These are phyloP conservation scores for Epichloe sibirici DNA, from an alignment of 2,329 filamentous ascomycete genomes.

Conservation along the genomic window DNA sequence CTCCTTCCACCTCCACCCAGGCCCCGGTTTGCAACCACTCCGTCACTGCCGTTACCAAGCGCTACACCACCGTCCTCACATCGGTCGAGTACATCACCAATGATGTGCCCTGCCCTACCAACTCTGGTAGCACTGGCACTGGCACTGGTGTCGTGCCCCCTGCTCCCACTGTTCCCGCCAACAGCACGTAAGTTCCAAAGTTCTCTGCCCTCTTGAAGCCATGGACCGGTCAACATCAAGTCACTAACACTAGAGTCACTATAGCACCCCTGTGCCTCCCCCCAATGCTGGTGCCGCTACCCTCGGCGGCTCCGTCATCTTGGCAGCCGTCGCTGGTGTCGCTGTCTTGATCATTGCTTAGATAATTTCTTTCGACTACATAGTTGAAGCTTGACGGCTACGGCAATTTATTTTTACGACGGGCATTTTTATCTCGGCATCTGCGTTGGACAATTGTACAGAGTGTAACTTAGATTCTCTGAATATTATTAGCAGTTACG, in stretches of 20 bases:
- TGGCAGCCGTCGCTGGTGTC: conserved; percentile 43
- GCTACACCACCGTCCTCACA: conserved; percentile 42
- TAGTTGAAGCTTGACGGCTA: conserved; percentile 28
- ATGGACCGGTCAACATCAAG: no score
- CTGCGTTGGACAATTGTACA: no score
- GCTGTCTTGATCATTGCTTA: conserved; percentile 44
- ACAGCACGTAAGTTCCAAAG: conserved; percentile 13
- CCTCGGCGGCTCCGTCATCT: conserved; percentile 39
- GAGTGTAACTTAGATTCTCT: no score
- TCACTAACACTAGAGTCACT: background rate
- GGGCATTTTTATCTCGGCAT: conserved; percentile 15
- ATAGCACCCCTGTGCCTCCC: conserved; percentile 17
- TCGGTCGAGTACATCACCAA: conserved; percentile 41
- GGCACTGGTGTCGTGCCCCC: conserved; percentile 20
- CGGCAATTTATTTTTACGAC: conserved; percentile 22
- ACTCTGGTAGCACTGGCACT: conserved; percentile 13
- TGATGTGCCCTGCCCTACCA: conserved; percentile 30
- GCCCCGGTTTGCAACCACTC: conserved; percentile 21
- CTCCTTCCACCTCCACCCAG: conserved; percentile 6
- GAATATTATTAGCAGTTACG: conserved; percentile 11
- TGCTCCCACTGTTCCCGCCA: conserved; percentile 27
- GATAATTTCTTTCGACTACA: conserved; percentile 24
- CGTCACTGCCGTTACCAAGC: conserved; percentile 42
- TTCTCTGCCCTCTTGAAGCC: no score
- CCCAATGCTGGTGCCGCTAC: conserved; percentile 41